Evolutionary conservation across 1,284 basidiomycete species (phyloP).

Genomic region (Exobasidium rhododendri): DNA sequence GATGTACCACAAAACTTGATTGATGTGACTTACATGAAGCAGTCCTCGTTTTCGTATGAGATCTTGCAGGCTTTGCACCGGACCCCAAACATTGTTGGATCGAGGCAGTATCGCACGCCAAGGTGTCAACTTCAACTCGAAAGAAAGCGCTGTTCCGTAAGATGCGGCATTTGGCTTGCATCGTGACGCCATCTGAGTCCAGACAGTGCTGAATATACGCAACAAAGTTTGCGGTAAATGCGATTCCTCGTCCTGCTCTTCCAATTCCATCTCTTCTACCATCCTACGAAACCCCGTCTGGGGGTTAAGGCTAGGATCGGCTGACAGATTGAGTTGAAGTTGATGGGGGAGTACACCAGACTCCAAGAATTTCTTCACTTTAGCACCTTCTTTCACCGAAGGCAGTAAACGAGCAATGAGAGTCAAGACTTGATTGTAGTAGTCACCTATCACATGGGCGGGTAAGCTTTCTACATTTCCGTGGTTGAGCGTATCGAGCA

Average conservation of each 20-base stretch:
- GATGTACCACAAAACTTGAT: constrained; percentile 3
- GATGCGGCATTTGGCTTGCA: not conserved
- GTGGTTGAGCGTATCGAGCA: not conserved
- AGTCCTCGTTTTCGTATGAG: not conserved
- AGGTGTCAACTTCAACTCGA: not conserved
- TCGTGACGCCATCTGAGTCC: not conserved
- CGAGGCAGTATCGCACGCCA: not conserved
- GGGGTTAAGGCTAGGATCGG: not conserved
- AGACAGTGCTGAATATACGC: not conserved
- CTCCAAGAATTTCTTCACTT: not conserved
- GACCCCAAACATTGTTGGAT: not conserved
- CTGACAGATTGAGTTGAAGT: not conserved
- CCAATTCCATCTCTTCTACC: not conserved
- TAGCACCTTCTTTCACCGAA: not conserved
- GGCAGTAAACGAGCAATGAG: not conserved
- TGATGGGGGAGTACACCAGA: not conserved
- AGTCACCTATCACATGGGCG: too few species aligned
- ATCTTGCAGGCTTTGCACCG: not conserved
- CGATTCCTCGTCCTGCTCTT: not conserved
- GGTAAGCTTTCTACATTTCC: not conserved
- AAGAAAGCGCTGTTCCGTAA: not conserved
- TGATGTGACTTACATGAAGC: not conserved
- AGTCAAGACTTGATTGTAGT: not conserved
- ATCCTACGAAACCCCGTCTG: too few species aligned
- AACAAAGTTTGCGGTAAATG: not conserved